Evolutionary conservation across 768 basidiomycete genomes (phyloP).

Genomic region (Pholiota conissans): DNA sequence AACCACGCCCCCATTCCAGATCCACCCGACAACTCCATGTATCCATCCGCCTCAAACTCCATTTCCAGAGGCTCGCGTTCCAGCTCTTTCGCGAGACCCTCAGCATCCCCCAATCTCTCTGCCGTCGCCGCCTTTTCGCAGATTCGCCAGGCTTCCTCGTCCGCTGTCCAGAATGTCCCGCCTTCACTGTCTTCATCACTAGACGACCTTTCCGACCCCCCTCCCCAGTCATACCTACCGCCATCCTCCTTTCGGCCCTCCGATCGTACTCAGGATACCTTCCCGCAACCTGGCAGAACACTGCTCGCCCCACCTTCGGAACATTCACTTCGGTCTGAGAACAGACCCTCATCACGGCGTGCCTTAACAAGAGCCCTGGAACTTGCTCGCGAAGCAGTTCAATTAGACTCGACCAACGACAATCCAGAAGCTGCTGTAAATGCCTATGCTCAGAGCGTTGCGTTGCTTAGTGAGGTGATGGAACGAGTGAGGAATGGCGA

Average conservation of each 20-base stretch:
- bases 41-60: constrained; percentile 21
- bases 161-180: constrained; percentile 18
- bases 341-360: constrained; percentile 75
- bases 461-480: constrained; percentile 90
- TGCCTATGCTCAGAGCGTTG: constrained; percentile 86
- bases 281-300: constrained; percentile 22
- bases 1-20: constrained; percentile 21
- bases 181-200: constrained; percentile 37
- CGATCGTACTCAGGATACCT: constrained; percentile 24
- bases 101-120: constrained; percentile 49
- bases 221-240: constrained; percentile 53
- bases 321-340: constrained; percentile 43
- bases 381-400: constrained; percentile 86
- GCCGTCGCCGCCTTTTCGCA: constrained; percentile 66
- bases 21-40: constrained; percentile 16
- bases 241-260: constrained; percentile 32
- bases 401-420: constrained; percentile 84
- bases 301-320: constrained; percentile 24
- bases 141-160: constrained; percentile 37
- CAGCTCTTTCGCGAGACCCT: constrained; percentile 36
- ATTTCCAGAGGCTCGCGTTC: constrained; percentile 31
- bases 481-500: constrained; percentile 85
- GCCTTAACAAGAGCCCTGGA: constrained; percentile 86
- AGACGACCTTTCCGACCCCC: constrained; percentile 58
- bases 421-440: constrained; percentile 87